Evolutionary conservation across 2,329 filamentous ascomycete species (phyloP), one percentile per base, ranked within the genome.

Genomic region (Massarina eburnea): DNA sequence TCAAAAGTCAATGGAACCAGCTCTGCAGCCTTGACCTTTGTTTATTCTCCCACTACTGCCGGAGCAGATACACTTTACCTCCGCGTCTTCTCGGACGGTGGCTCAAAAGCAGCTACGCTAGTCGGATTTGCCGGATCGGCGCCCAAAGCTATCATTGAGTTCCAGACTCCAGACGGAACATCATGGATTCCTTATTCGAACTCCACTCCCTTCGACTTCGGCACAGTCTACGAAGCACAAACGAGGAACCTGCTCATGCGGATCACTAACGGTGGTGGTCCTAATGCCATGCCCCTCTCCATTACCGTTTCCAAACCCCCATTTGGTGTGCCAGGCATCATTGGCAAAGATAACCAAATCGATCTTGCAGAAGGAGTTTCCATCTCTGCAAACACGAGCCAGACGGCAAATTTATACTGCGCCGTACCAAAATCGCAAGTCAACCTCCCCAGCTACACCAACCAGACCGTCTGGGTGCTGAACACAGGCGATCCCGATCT

Each of bases 261-360:
- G 1, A 59, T 83, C 19, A 80, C 75, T 27, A 84, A 83, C 55
- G 75, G 73, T 38, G 79, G 76, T 8, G 26, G 32, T 4, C 32
- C 40, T 1, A 66, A 59, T 29, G 76, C 77, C 47, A 76, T 77
- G 40, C 72, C 74, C 1, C 71, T 83, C 1, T 79, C 76, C 0
- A 64, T 83, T 12, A 83, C 80, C 0, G 79, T 84, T 2, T 84
- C 81, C 0, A 84, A 84, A 57, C 80, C 80, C 3, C 81, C 81
- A 0, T 82, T 80, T 42, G 80, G 79, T 12, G 71, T 80, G 2
- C 54, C 67, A n/a, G 77, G 79, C 2, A 74, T 83, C 18, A 73
- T 84, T 30, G 71, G 74, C 17, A 77, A 80, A 1, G 72, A 71
- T 10, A 84, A 83, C 57, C 73, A 77, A 15, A 71, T 81, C 8